Evolutionary conservation across 2,329 filamentous ascomycete species (phyloP), one percentile per base, ranked within the genome.

Genomic region (Colletotrichum brevisporum): DNA sequence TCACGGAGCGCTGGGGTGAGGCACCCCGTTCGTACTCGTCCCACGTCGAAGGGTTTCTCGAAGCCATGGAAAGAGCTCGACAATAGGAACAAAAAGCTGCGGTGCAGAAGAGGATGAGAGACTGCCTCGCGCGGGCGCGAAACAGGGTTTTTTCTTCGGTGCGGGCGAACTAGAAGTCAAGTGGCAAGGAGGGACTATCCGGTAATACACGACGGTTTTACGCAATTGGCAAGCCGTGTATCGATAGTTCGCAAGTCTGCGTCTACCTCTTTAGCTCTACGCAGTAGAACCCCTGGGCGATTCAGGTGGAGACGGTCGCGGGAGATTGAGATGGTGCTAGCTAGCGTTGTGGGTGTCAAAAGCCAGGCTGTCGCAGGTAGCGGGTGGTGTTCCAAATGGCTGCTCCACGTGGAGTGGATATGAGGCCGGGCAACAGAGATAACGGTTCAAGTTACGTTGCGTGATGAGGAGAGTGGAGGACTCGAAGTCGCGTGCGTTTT

Each of bases 1-100:
- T 86, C 26, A 79, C 80, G 10, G 78, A 79, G 21, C 78, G 73
- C 45, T 70, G 67, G 1, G 82, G 80, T 27, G 84, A 83, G 27
- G 76, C 74, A 18, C 81, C 79, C 31, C 83, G 80, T 53, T 83
- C 81, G 73, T 85, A 84, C 72, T 84, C 80, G 73, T 83, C 82
- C 83, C 84, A 85, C 65, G 78, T 83, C 43, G 80, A 75, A 61
- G 82, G 82, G 73, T 83, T 83, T 54, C 76, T 75, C 65, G 75
- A 72, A 26, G 68, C 56, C 71, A 72, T 72, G 54, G 26, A n/a
- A 36, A 27, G 31, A 52, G 21, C 24, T 52, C 47, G 58, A 47
- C 13, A 16, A 47, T 5, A 47, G 45, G 16, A 18, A 16, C 10
- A 47, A 47, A 10, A 10, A 36, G 21, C 8, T 36, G 31, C 8